These are phyloP conservation scores for Acanthamoeba royreba DNA, from an alignment of 208 protist genomes.

Conservation along the genomic window DNA sequence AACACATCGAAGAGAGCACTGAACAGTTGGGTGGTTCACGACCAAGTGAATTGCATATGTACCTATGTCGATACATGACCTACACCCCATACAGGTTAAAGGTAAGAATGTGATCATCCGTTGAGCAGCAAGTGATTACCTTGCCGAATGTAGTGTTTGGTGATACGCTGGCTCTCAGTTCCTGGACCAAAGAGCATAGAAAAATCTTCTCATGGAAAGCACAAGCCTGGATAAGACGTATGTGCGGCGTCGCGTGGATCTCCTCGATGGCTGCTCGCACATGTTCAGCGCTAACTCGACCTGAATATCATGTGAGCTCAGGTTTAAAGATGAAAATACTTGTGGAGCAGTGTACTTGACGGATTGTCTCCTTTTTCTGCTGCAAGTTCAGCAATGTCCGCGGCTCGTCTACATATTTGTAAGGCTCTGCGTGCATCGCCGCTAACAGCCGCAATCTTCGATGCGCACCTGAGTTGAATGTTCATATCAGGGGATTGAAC, in stretches of 20 bases:
- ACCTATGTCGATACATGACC: neutral
- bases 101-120: neutral
- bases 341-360: no score
- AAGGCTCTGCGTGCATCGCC: constrained; percentile 76
- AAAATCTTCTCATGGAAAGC: constrained; percentile 31
- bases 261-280: constrained; percentile 33
- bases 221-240: neutral
- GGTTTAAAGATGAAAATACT: no score
- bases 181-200: constrained; percentile 16
- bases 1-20: neutral
- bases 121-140: neutral
- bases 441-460: constrained; percentile 64
- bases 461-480: constrained; percentile 24
- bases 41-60: neutral
- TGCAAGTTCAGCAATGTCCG: constrained; percentile 44
- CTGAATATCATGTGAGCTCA: no score
- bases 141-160: constrained; percentile 3
- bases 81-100: neutral
- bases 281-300: neutral
- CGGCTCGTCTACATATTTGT: constrained; percentile 68
- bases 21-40: neutral
- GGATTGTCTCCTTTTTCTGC: neutral
- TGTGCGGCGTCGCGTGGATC: neutral
- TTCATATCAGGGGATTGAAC: neutral
- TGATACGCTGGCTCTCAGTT: neutral